Evolutionary conservation across 2,329 filamentous ascomycete genomes (phyloP), one percentile per base, ranked within the genome.

Genomic region (Aspergillus piperis): DNA sequence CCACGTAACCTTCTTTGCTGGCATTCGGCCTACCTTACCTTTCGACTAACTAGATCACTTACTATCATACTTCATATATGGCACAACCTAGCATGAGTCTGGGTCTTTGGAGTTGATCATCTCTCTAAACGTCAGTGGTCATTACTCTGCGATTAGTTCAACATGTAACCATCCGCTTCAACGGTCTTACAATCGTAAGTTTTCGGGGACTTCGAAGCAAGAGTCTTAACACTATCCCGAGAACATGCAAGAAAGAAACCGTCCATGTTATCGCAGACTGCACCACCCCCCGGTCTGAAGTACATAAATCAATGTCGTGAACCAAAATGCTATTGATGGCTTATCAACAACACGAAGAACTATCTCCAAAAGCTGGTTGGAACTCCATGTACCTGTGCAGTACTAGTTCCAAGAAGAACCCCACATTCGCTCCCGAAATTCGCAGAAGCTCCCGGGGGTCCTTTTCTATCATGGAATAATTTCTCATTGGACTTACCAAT

Each of bases 391-490:
- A 17, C 25, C 25, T 50, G 41, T 11, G 47, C 47, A 50, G 47
- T 50, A 50, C 8, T 30, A 50, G 25, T 30, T 25, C 8, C 21
- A 17, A n/a, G 21, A 44, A 13, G 19, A 50, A 52, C 60, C 49
- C 60, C 60, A 62, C 60, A 62, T 53, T 58, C 52, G 39, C 57
- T 30, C 42, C 61, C 54, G 52, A 63, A 44, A 54, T 21, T 54
- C 54, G 42, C 47, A 54, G 44, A 30, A 42, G 57, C 48, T 54
- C 47, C 41, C 41, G 41, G 13, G 30, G 41, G 41, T 21, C 41
- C 52, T 36, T 44, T 44, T 48, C 55, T 62, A 39, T 58, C 56
- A 38, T 57, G 57, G 21, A 44, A 27, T 44, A 30, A 56, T 54
- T 53, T 55, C 51, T 62, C 38, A 60, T 57, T 57, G 58, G 36